Conservation (phyloP, 768 basidiomycete genomes). For the Lyophyllum decastes region DNA sequence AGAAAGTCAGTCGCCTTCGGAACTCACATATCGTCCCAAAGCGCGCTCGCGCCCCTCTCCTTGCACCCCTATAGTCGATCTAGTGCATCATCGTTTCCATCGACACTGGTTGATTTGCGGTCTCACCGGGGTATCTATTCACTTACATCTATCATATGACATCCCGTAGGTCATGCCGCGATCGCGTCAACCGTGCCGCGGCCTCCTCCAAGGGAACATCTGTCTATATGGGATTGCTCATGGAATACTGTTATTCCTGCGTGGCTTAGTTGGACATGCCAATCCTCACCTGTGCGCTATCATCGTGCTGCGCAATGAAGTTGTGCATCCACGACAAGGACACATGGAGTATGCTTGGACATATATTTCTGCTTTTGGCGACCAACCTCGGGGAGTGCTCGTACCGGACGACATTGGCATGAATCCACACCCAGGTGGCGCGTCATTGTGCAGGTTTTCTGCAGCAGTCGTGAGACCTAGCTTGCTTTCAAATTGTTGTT, state of each 20-base stretch:
- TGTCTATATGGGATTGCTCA: not conserved
- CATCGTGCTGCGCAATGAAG: not conserved
- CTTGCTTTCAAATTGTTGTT: not conserved
- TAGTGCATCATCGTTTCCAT: not conserved
- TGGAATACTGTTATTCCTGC: conserved; percentile 6
- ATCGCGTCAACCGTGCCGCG: not conserved
- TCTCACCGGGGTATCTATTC: not conserved
- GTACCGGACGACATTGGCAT: not conserved
- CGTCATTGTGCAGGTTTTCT: not conserved
- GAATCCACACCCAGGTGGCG: not conserved
- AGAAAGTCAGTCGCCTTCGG: not conserved
- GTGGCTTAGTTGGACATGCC: not conserved
- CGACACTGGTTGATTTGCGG: not conserved
- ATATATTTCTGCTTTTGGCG: not conserved
- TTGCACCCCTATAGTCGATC: not conserved
- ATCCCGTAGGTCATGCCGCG: not conserved
- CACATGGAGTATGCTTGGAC: not conserved
- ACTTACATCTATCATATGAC: conserved; percentile 5
- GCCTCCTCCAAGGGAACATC: not conserved
- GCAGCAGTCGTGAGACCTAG: not conserved
- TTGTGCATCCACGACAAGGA: not conserved
- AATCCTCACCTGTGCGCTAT: not conserved
- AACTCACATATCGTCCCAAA: not conserved
- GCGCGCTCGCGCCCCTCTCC: not conserved
- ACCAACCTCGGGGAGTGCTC: not conserved